A percentile compares a stretch with the other conserved stretches of the same genome.
These are phyloP conservation scores for Globisporangium splendens DNA, from an alignment of 352 stramenopile species.

Conservation along the genomic window DNA sequence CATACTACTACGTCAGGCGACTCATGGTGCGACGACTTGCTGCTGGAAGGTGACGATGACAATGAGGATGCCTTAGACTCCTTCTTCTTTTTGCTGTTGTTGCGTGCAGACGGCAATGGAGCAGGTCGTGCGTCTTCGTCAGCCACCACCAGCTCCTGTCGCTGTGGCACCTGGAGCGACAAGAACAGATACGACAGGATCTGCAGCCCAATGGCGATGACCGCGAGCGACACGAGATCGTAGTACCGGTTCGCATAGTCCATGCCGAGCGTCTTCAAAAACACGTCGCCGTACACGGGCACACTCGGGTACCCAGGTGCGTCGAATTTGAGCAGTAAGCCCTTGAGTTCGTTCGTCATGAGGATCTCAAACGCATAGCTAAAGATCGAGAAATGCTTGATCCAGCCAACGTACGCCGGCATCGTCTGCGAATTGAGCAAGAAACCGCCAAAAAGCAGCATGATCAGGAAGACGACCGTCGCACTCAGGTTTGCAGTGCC, in stretches of 20 bases:
- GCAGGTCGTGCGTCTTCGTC: background rate
- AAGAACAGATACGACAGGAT: conserved; percentile 65
- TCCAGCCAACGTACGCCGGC: conserved; percentile 50
- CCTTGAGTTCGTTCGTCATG: conserved; percentile 82
- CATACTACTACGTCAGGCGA: too few species aligned
- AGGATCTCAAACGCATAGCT: conserved; percentile 87
- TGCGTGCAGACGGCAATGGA: background rate
- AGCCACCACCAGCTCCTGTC: conserved; percentile 26
- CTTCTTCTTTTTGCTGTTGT: too few species aligned
- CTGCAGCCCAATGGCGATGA: conserved; percentile 50
- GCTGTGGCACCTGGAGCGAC: conserved; percentile 57
- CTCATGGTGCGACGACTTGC: too few species aligned
- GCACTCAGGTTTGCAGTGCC: conserved; percentile 69
- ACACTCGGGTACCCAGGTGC: conserved; percentile 70
- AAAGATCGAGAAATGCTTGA: conserved; percentile 84
- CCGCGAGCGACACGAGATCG: conserved; percentile 47
- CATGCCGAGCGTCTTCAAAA: conserved; percentile 81
- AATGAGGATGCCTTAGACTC: too few species aligned
- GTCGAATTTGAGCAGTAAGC: conserved; percentile 72
- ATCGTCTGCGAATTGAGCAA: conserved; percentile 84
- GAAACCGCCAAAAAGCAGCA: conserved; percentile 87
- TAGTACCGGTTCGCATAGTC: conserved; percentile 77
- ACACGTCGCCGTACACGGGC: conserved; percentile 80
- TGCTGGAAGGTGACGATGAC: too few species aligned
- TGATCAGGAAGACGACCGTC: conserved; percentile 74